Percentiles rank a stretch among this genome's conserved stretches.
These are phyloP conservation scores for Yamadazyma membranifaciens DNA, from an alignment of 1,139 yeast species.

Conservation along the genomic window DNA sequence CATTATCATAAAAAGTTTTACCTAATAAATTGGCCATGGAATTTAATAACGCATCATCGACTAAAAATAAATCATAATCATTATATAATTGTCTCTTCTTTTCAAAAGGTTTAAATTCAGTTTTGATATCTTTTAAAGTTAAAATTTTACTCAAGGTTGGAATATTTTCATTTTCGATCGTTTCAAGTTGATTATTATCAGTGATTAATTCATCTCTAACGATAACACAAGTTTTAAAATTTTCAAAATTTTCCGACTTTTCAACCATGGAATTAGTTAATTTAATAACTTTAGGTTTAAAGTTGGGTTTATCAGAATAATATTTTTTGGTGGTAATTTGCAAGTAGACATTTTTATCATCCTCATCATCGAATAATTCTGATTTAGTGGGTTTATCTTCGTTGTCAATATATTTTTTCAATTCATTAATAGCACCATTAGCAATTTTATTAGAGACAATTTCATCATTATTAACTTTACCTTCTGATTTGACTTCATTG, in stretches of 20 bases:
- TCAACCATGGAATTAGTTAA: constrained; percentile 51
- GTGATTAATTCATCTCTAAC: constrained; percentile 65
- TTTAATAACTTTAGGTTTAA: constrained; percentile 69
- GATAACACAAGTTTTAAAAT: constrained; percentile 66
- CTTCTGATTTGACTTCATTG: constrained; percentile 1
- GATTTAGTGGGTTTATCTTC: constrained; percentile 28
- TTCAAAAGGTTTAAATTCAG: constrained; percentile 67
- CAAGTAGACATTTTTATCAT: constrained; percentile 50
- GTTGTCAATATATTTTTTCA: constrained; percentile 40
- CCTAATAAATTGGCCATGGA: constrained; percentile 83
- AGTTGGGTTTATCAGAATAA: constrained; percentile 57
- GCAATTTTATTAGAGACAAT: constrained; percentile 23
- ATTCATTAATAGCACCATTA: constrained; percentile 51
- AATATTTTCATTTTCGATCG: constrained; percentile 55
- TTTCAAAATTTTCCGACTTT: constrained; percentile 24
- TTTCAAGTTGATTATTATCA: constrained; percentile 56
- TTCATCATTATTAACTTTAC: constrained; percentile 1
- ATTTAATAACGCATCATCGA: constrained; percentile 80
- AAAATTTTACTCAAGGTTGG: constrained; percentile 49
- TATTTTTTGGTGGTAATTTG: constrained; percentile 66
- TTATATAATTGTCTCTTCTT: constrained; percentile 62
- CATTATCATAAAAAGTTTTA: constrained; percentile 62
- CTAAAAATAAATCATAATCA: constrained; percentile 70
- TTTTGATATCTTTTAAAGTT: constrained; percentile 58
- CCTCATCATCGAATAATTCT: constrained; percentile 48